Conservation (phyloP, 2,329 filamentous ascomycete genomes). For the Colletotrichum cereale region DNA sequence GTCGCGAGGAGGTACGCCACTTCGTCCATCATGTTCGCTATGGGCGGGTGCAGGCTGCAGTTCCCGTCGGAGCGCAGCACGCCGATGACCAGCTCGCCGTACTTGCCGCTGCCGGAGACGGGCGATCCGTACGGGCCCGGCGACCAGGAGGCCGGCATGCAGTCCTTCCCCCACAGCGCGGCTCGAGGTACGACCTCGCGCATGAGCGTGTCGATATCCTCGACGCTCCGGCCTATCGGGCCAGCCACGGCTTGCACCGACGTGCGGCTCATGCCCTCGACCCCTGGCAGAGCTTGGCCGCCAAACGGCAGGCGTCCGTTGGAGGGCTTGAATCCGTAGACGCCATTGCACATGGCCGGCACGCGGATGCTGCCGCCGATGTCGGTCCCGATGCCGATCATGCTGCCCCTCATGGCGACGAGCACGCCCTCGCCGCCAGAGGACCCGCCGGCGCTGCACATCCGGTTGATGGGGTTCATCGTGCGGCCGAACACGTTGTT, state of each 20-base stretch:
- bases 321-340: constrained; percentile 38
- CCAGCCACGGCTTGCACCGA: constrained; percentile 33
- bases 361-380: constrained; percentile 37
- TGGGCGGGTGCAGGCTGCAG: constrained; percentile 21
- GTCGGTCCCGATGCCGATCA: constrained; percentile 34
- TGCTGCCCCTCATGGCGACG: constrained; percentile 25
- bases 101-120: constrained; percentile 1
- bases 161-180: constrained; percentile 30
- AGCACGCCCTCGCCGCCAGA: constrained; percentile 35
- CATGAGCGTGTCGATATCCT: constrained; percentile 23
- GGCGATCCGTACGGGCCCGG: neutral
- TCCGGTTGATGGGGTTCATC: constrained; percentile 35
- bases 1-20: constrained; percentile 1
- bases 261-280: constrained; percentile 29
- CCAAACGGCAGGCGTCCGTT: constrained; percentile 29
- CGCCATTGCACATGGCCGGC: constrained; percentile 36
- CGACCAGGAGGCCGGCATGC: constrained; percentile 28
- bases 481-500: constrained; percentile 37
- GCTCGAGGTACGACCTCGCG: constrained; percentile 29
- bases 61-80: constrained; percentile 32
- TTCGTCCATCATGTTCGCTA: constrained; percentile 30
- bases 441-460: constrained; percentile 33
- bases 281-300: constrained; percentile 6
- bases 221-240: constrained; percentile 25
- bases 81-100: constrained; percentile 27